phyloP scores from a whole-genome alignment of 1,284 basidiomycete genomes.

The Laetiporus sulphureus region DNA sequence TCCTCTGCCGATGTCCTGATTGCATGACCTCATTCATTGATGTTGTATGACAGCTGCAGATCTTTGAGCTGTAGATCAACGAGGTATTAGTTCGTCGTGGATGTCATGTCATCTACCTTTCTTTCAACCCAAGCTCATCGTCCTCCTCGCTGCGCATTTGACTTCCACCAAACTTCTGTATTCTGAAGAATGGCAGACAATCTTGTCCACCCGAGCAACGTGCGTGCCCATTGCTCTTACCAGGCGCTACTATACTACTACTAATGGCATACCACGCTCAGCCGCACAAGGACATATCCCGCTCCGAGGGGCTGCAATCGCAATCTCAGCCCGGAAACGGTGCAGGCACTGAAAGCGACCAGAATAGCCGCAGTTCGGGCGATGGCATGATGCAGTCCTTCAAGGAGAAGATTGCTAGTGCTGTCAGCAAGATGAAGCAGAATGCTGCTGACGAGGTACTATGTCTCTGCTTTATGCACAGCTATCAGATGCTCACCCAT shows the following conservation, averaged over 20 bases:
- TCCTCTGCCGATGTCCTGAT: too few relatives aligned
- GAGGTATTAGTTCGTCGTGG: too few relatives aligned
- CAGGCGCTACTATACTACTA: too few relatives aligned
- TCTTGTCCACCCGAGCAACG: not conserved
- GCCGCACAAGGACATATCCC: not conserved
- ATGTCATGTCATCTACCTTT: too few relatives aligned
- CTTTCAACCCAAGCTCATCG: too few relatives aligned
- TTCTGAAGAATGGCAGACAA: not conserved
- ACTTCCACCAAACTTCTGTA: not conserved
- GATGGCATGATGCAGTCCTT: slow-evolving; percentile 1
- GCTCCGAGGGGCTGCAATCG: too few relatives aligned
- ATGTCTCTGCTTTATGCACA: not conserved
- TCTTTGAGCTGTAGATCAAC: too few relatives aligned
- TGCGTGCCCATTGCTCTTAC: not conserved
- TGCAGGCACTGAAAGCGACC: not conserved
- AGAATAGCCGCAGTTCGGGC: not conserved
- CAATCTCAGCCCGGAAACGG: too few relatives aligned
- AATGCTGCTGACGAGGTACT: slow-evolving; percentile 4
- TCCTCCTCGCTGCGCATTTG: too few relatives aligned
- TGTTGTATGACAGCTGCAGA: too few relatives aligned
- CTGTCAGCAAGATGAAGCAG: slow-evolving; percentile 3
- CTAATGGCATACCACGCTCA: too few relatives aligned
- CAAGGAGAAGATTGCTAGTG: slow-evolving; percentile 4
- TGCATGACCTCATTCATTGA: too few relatives aligned
- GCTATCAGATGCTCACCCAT: not conserved